Conservation (phyloP, 805 yeast species). For the Cyberlindnera xishuangbannaensis region DNA sequence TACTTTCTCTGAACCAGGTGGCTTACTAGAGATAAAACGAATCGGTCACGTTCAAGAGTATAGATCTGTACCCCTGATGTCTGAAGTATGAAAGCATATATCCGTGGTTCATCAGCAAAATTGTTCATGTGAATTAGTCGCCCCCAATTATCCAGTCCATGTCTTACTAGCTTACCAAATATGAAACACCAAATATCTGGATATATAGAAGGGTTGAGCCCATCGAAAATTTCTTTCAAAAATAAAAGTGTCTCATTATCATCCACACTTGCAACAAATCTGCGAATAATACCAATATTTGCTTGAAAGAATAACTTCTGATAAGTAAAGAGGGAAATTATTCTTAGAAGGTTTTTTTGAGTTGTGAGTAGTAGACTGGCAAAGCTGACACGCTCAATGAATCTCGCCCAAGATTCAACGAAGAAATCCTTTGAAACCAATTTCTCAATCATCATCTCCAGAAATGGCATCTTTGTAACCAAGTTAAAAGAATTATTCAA, state of each 20-base stretch:
- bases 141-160: slow-evolving; percentile 21
- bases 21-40: slow-evolving; percentile 14
- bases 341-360: slow-evolving; percentile 8
- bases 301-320: slow-evolving; percentile 8
- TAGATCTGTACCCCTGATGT: slow-evolving; percentile 15
- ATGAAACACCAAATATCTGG: slow-evolving; percentile 22
- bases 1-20: slow-evolving; percentile 10
- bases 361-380: slow-evolving; percentile 4
- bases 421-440: slow-evolving; percentile 1
- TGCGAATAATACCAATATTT: slow-evolving; percentile 4
- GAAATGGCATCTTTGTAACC: slow-evolving; percentile 3
- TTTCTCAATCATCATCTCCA: slow-evolving; percentile 4
- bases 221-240: slow-evolving; percentile 12
- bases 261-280: neutral
- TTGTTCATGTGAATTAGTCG: slow-evolving; percentile 18
- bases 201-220: slow-evolving; percentile 13
- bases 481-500: slow-evolving; percentile 8
- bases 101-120: slow-evolving; percentile 20
- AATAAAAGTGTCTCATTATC: slow-evolving; percentile 5
- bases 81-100: slow-evolving; percentile 17
- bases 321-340: slow-evolving; percentile 8
- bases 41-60: slow-evolving; percentile 14
- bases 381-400: slow-evolving; percentile 4
- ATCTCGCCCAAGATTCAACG: slow-evolving; percentile 6
- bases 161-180: slow-evolving; percentile 12